Evolutionary conservation across 2,329 filamentous ascomycete genomes (phyloP).

Genomic region (Sporothrix brunneoviolacea): DNA sequence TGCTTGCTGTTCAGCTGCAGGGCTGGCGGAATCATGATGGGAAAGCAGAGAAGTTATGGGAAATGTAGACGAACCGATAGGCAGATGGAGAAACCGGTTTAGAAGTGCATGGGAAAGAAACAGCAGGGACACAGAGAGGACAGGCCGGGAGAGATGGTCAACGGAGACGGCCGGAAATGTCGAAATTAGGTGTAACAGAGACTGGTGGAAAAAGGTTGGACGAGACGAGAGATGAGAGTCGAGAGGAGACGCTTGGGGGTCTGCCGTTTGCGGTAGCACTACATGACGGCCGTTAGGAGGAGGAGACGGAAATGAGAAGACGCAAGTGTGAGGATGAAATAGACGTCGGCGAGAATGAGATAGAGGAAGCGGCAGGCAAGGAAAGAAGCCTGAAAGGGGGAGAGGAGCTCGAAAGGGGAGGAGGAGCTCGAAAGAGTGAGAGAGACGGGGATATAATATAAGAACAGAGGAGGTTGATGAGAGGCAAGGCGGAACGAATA

Average conservation of each 20-base stretch:
- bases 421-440: too few species aligned
- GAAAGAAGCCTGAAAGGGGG: too few species aligned
- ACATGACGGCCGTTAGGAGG: conserved; percentile 2
- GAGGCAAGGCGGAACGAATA: too few species aligned
- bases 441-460: too few species aligned
- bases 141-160: neutral
- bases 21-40: neutral
- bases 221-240: neutral
- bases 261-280: conserved; percentile 10
- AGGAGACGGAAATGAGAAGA: neutral
- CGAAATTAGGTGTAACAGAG: conserved; percentile 2
- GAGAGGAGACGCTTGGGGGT: conserved; percentile 4
- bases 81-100: neutral
- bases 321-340: too few species aligned
- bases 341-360: too few species aligned
- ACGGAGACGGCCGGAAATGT: neutral
- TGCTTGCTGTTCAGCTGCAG: neutral
- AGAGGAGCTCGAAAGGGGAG: too few species aligned
- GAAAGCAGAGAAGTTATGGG: neutral
- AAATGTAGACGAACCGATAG: neutral
- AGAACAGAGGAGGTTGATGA: too few species aligned
- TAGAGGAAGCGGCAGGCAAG: too few species aligned
- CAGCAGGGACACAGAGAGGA: neutral
- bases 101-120: neutral
- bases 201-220: neutral